Base-by-base conservation (phyloP, 495 filamentous ascomycete genomes). In the Penicillium coprophilum region DNA sequence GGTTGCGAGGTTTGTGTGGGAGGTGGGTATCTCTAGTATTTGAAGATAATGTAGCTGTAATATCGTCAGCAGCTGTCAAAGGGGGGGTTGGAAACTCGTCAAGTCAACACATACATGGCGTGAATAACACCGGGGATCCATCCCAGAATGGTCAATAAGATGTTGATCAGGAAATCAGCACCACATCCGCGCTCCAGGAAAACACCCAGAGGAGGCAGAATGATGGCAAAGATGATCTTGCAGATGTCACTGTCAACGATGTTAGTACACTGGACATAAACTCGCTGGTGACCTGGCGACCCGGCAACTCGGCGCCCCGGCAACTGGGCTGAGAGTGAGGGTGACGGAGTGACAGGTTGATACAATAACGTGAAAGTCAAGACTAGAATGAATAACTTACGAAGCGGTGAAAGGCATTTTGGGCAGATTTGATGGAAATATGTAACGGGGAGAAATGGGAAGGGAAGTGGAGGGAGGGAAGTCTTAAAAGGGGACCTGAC, bases 101-200 rank as follows among this genome's bases (percentile, higher is more conserved):
- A 7, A 8, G 2, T n/a, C 34, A 19, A 46, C 52, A 76, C 79
- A 28, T 83, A 90, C 87, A 88, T 68, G 59, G 86, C 86, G 68
- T 90, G 85, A 61, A 89, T 82, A 64, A 88, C 82, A 75, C 88
- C 88, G 32, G 88, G 88, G 55, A 92, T 79, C 75, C 86, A 91
- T 67, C 87, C 88, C 67, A 97, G 81, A 62, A 92, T 84, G 46
- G 90, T 94, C 69, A 96, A 77, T 60, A 87, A 80, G 75, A 96
- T 85, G 79, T 94, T 96, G 82, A 96, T 91, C 63, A 89, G 75
- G 60, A 96, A 77, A 65, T 95, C 89, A 65, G 84, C 82, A 70
- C 84, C 82, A 76, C 88, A 92, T 68, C 92, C 92, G 38, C 87
- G 85, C 80, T 94, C 88, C 55, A 96, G 83, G 82, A 96, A 95